phyloP scores from a whole-genome alignment of 305 asterid genomes.

The Solanum chacoense region DNA sequence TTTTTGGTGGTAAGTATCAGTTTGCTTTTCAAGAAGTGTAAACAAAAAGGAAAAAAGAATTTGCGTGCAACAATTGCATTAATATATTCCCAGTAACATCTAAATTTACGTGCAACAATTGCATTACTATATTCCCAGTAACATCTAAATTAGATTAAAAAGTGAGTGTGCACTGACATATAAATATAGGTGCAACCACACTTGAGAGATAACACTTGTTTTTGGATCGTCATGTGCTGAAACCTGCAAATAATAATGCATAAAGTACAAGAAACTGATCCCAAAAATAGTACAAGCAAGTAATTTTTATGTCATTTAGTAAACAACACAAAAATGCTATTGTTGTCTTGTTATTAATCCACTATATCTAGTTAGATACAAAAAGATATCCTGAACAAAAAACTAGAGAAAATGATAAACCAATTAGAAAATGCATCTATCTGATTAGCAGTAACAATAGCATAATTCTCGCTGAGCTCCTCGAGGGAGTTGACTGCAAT shows the following conservation, averaged over 20 bases:
- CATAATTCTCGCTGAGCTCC: neutral
- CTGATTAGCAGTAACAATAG: neutral
- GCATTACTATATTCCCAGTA: too few relatives aligned
- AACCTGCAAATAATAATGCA: neutral
- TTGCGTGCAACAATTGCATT: too few relatives aligned
- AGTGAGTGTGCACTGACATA: neutral
- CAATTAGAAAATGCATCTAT: neutral
- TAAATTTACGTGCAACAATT: neutral
- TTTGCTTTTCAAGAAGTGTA: neutral
- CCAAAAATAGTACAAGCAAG: neutral
- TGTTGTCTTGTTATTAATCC: neutral
- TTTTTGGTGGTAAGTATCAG: neutral
- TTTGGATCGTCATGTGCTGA: neutral
- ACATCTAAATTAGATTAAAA: neutral
- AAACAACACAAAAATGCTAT: neutral
- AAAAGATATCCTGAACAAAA: neutral
- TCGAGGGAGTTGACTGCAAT: neutral
- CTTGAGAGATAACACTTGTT: neutral
- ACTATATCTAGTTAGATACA: neutral
- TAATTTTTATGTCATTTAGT: neutral
- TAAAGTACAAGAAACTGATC: neutral
- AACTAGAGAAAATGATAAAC: neutral
- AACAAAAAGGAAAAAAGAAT: neutral
- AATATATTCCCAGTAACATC: too few relatives aligned
- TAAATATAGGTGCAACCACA: neutral